Evolutionary conservation across 805 yeast genomes (phyloP).

Genomic region (Wickerhamiella siamensis): DNA sequence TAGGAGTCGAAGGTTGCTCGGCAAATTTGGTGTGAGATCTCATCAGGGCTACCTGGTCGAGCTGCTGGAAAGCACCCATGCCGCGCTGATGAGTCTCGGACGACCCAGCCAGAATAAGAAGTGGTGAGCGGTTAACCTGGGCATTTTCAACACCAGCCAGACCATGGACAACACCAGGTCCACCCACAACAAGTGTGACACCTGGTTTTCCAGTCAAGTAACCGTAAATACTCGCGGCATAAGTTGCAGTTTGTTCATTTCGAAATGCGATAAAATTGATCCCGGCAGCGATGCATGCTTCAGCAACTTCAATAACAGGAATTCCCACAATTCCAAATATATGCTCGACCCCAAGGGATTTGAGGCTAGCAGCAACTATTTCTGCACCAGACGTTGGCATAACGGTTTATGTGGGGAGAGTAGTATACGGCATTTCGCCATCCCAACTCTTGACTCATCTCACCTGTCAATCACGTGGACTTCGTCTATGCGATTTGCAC

Average conservation of each 20-base stretch:
- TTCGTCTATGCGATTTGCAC: neutral
- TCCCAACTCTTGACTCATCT: neutral
- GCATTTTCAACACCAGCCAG: slow-evolving; percentile 53
- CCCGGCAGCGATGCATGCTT: slow-evolving; percentile 39
- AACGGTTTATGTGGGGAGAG: too few species aligned
- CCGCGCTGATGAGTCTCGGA: slow-evolving; percentile 33
- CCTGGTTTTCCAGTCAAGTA: slow-evolving; percentile 53
- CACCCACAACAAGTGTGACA: slow-evolving; percentile 57
- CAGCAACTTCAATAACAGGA: slow-evolving; percentile 61
- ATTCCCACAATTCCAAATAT: slow-evolving; percentile 65
- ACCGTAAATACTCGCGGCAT: slow-evolving; percentile 62
- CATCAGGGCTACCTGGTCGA: slow-evolving; percentile 45
- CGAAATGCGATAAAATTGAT: slow-evolving; percentile 46
- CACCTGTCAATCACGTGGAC: neutral
- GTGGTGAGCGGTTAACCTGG: slow-evolving; percentile 47
- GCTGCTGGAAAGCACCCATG: slow-evolving; percentile 58
- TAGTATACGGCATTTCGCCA: neutral
- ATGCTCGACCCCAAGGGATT: slow-evolving; percentile 36
- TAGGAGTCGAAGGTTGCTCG: slow-evolving; percentile 28
- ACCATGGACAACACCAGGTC: slow-evolving; percentile 60
- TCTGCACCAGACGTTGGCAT: slow-evolving; percentile 28
- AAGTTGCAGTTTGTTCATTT: slow-evolving; percentile 62
- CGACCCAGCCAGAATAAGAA: slow-evolving; percentile 52
- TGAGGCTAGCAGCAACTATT: slow-evolving; percentile 35
- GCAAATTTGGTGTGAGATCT: slow-evolving; percentile 38